These are phyloP conservation scores for Fusarium haematococcum DNA, from an alignment of 2,329 filamentous ascomycete species.

Conservation along the genomic window DNA sequence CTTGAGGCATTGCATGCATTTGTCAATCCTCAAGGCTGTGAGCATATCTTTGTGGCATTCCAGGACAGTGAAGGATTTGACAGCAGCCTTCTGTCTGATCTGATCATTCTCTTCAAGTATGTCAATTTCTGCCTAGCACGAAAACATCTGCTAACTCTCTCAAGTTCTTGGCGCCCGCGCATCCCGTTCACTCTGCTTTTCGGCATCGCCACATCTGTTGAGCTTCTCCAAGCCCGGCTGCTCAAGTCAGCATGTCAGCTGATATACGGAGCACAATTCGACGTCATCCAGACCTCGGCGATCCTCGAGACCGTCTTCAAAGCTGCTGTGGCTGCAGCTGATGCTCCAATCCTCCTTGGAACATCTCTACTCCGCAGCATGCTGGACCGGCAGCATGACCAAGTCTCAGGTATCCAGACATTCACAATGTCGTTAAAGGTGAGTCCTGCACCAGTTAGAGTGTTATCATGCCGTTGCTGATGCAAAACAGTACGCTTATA, in stretches of 20 bases:
- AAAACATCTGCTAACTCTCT: slow-evolving; percentile 46
- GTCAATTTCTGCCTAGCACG: slow-evolving; percentile 28
- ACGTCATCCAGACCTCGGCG: slow-evolving; percentile 78
- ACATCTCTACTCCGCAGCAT: slow-evolving; percentile 71
- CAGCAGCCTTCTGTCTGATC: slow-evolving; percentile 75
- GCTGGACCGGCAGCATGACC: slow-evolving; percentile 79
- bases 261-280: slow-evolving; percentile 79
- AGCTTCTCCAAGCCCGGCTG: slow-evolving; percentile 81
- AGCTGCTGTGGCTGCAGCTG: slow-evolving; percentile 68
- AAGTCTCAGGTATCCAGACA: slow-evolving; percentile 79
- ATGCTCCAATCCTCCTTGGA: slow-evolving; percentile 72
- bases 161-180: slow-evolving; percentile 74
- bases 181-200: slow-evolving; percentile 83
- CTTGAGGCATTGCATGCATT: slow-evolving; percentile 76
- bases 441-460: slow-evolving; percentile 21
- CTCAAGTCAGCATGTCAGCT: slow-evolving; percentile 75
- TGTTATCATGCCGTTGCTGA: slow-evolving; percentile 9
- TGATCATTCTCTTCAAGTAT: slow-evolving; percentile 76
- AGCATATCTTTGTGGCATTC: slow-evolving; percentile 77
- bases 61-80: slow-evolving; percentile 89
- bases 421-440: slow-evolving; percentile 79
- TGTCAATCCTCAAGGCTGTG: slow-evolving; percentile 63
- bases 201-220: slow-evolving; percentile 84
- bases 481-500: slow-evolving; percentile 76
- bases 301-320: slow-evolving; percentile 80